These are phyloP conservation scores for Erythrophleum fordii DNA, from an alignment of 306 rosid species.

Conservation along the genomic window DNA sequence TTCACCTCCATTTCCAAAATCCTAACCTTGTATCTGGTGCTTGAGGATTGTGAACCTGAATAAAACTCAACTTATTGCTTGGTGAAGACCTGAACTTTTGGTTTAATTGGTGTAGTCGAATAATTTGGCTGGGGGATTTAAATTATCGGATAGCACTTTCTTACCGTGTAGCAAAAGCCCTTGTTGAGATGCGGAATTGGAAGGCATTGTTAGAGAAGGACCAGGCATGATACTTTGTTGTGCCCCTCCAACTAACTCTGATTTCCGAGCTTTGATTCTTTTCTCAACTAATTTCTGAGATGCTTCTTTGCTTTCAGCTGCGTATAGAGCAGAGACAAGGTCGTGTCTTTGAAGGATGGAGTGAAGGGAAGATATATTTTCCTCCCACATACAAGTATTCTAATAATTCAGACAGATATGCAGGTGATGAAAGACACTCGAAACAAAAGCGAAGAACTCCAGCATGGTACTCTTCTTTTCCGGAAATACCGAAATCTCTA, in stretches of 20 bases:
- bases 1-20: slow-evolving; percentile 9
- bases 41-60: slow-evolving; percentile 16
- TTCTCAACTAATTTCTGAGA: slow-evolving; percentile 16
- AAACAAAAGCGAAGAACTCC: slow-evolving; percentile 95
- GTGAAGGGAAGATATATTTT: slow-evolving; percentile 83
- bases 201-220: slow-evolving; percentile 75
- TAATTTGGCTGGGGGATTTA: slow-evolving; percentile 92
- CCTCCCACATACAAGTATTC: slow-evolving; percentile 95
- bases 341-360: slow-evolving; percentile 80
- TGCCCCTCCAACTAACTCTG: slow-evolving; percentile 18
- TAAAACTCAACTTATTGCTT: slow-evolving; percentile 2
- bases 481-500: slow-evolving; percentile 9
- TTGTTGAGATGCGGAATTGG: slow-evolving; percentile 90
- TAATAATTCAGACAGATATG: slow-evolving; percentile 86
- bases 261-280: slow-evolving; percentile 16
- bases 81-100: slow-evolving; percentile 13
- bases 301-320: slow-evolving; percentile 57
- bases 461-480: slow-evolving; percentile 67
- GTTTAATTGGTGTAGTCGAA: slow-evolving; percentile 60
- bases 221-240: slow-evolving; percentile 60
- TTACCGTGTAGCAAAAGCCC: slow-evolving; percentile 74
- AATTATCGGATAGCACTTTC: slow-evolving; percentile 88
- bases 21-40: slow-evolving; percentile 8
- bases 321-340: slow-evolving; percentile 79
- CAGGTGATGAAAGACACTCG: slow-evolving; percentile 73